Conservation (phyloP, 331 rosid genomes). For the Rosa hybrid region DNA sequence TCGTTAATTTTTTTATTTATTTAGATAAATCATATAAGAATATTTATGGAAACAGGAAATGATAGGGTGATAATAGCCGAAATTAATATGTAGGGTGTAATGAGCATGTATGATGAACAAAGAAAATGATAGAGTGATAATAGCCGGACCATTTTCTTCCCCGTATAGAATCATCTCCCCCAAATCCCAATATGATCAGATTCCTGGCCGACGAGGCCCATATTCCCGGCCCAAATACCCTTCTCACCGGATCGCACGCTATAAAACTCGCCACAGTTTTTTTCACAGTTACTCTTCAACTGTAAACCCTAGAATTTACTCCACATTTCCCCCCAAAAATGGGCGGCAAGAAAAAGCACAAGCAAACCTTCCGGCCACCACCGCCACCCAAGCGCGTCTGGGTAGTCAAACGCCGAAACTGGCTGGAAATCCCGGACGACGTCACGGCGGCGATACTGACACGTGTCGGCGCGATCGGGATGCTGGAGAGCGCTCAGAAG, state of each 20-base stretch:
- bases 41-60: too few species aligned
- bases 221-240: neutral
- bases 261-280: neutral
- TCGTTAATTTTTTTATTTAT: too few species aligned
- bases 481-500: conserved; percentile 27
- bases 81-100: too few species aligned
- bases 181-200: too few species aligned
- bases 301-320: neutral
- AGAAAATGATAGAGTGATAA: too few species aligned
- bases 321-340: neutral
- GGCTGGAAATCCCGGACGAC: conserved; percentile 35
- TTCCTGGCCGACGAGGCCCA: neutral
- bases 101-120: too few species aligned
- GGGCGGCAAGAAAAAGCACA: conserved; percentile 3
- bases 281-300: neutral
- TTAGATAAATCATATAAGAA: too few species aligned
- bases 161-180: too few species aligned
- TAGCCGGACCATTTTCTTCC: too few species aligned
- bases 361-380: neutral
- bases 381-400: neutral
- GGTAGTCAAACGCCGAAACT: conserved; percentile 21
- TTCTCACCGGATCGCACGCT: neutral
- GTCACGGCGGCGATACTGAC: conserved; percentile 29
- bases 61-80: too few species aligned
- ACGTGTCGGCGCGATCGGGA: conserved; percentile 25